Base-by-base conservation (phyloP, 1,139 yeast species). In the Candida pseudocylindracea region DNA sequence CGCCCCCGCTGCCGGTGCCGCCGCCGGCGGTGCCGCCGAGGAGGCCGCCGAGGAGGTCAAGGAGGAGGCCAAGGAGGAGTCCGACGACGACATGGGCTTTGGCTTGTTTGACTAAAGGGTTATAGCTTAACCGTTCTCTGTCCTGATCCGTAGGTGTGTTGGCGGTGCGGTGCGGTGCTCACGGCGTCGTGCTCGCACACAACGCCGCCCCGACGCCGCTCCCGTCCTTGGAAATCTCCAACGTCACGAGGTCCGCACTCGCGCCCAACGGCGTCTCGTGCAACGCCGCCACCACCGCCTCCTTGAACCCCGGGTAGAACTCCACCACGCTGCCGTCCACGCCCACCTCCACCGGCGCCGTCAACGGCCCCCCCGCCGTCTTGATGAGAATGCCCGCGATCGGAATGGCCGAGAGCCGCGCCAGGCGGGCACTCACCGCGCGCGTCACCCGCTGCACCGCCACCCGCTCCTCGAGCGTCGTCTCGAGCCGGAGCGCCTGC, bases 191-290 rank as follows among this genome's bases (percentile, higher is more conserved):
- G 30, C 60, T 52, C 7, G 95, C 95, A 54, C 93, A 79, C 38
- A 85, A 61, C 1, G 95, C 95, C 33, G 95, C 95, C 41, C 96
- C 96, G 30, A 83, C 93, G 38, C 94, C 93, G 37, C 91, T 73
- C 32, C 96, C 96, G 47, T 85, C 96, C 49, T 80, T 78, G 30
- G 94, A 91, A 42, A 83, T 72, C 39, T 70, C 73, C 40, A 85
- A 57, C 40, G 68, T 72, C 32, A 81, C 59, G 42, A 76, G 69
- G 50, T 78, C 72, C 41, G 65, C 67, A 39, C 73, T 72, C 30
- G 78, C 76, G 31, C 72, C 57, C 37, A 81, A 79, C 28, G 85
- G 67, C 42, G 73, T 70, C 31, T 81, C 70, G 41, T 65, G 48
- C 1, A 83, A 55, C 0, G 93, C 93, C 41, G 78, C 79, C 46